phyloP scores from a whole-genome alignment of 441 rosid species.

The Populus hybrid region DNA sequence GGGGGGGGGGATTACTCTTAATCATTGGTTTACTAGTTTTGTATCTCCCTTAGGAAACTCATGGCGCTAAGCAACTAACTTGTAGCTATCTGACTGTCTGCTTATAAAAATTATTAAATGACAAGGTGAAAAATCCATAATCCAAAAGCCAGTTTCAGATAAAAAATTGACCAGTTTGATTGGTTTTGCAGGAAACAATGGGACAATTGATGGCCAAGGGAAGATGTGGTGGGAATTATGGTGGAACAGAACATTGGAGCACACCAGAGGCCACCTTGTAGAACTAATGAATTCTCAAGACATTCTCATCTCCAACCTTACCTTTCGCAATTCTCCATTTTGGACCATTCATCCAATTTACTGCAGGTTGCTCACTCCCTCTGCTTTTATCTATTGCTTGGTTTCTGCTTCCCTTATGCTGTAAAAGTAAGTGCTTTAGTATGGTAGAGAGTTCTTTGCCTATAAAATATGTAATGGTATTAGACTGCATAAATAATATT shows the following conservation, averaged over 20 bases:
- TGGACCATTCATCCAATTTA: conserved; percentile 95
- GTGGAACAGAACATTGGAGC: conserved; percentile 85
- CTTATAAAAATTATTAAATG: neutral
- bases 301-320: conserved; percentile 78
- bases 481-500: neutral
- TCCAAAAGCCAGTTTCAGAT: neutral
- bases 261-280: conserved; percentile 92
- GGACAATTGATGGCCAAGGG: conserved; percentile 93
- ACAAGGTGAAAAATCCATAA: neutral
- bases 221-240: conserved; percentile 98
- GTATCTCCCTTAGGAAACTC: no score
- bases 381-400: neutral
- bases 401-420: conserved; percentile 6
- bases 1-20: no score
- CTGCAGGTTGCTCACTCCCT: conserved; percentile 61
- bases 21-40: no score
- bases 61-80: no score
- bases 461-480: neutral
- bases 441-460: neutral
- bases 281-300: conserved; percentile 75
- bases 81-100: no score
- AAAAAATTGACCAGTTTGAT: neutral
- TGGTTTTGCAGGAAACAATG: conserved; percentile 63
- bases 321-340: conserved; percentile 81
- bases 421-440: neutral